Evolutionary conservation across 1,139 yeast genomes (phyloP), one percentile per base, ranked within the genome.

Genomic region (Saccharomyces pastorianus): DNA sequence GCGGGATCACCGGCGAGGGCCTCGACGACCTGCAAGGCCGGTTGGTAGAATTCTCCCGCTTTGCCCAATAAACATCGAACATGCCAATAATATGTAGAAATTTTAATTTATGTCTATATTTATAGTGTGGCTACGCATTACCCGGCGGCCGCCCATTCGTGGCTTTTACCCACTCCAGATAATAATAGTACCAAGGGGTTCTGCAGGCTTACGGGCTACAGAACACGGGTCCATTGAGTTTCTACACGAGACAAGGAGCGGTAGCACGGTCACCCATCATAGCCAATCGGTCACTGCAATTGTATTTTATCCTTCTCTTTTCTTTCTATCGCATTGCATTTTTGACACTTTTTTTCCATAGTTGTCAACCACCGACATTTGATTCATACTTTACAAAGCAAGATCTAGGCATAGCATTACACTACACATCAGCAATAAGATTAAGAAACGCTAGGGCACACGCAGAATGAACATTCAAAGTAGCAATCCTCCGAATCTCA

Each of bases 1-100:
- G 62, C 52, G 63, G 58, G 11, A 48, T 59, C 23, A 53, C 58
- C 3, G 63, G 62, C 0, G 49, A 41, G 9, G 64, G 64, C 2
- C 48, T 61, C 9, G 57, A 52, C 0, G 6, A 41, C 11, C 51
- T 61, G 17, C 17, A 27, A 6, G 48, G 11, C 44, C n/a, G 25
- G 3, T 14, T 38, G 25, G 44, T 38, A 8, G 44, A 38, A 11
- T 17, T 13, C 26, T 38, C n/a, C n/a, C 26, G 11, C 11, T 38
- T 38, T 17, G 6, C 44, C n/a, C 25, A 38, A 38, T 20, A 38
- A 38, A 3, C 25, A 17, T 20, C 44, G n/a, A 17, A 38, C n/a
- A 9, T 20, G 7, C 11, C 6, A 17, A 14, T 6, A 38, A 1
- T 3, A 38, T 38, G 11, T 38, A 38, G 13, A 20, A 38, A 20